Base-by-base conservation (phyloP, 331 rosid species). In the Malus hybrid region DNA sequence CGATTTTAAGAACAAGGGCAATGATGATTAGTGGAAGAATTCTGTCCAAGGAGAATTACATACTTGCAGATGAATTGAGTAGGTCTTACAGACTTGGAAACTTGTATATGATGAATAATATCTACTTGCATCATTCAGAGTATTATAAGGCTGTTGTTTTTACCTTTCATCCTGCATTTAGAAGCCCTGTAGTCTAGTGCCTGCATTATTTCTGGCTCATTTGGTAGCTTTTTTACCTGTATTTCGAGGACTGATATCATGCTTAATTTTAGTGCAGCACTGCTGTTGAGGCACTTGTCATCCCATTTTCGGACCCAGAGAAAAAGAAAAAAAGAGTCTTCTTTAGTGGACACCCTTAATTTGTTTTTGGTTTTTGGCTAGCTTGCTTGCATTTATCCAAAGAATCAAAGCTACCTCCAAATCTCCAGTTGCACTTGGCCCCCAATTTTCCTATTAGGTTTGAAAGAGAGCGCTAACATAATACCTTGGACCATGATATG, bases 11-110 rank as follows among this genome's bases (percentile, higher is more conserved):
- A 83, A 86, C 97, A 30, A 85, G 99, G 77, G 92, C 97, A 30
- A 86, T 91, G 84, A 86, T 87, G 89, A 92, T 90, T 77, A 77
- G 84, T 67, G 97, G 97, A 90, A 87, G 97, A 87, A 84, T 94
- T 63, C 79, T 94, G 75, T 86, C 88, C 6, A 88, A 84, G 80
- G 96, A 88, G 78, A 84, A 68, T 75, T 83, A 72, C 80, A 80
- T 84, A 58, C 81, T 85, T 71, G 77, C 77, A 55, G 93, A 92
- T 75, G 96, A 90, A 87, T 75, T 85, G 39, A 78, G 99, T 94
- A 88, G 80, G 95, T 34, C 77, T 80, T 82, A 20, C 63, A 58
- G 44, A 16, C 36, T 33, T 32, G 46, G 66, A 42, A 33, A 32
- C 7, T 56, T 4, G 14, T 42, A 32, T 57, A 56, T 4, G 22